Evolutionary conservation across 2,329 filamentous ascomycete species (phyloP).

Genomic region (Epichloe baconii): DNA sequence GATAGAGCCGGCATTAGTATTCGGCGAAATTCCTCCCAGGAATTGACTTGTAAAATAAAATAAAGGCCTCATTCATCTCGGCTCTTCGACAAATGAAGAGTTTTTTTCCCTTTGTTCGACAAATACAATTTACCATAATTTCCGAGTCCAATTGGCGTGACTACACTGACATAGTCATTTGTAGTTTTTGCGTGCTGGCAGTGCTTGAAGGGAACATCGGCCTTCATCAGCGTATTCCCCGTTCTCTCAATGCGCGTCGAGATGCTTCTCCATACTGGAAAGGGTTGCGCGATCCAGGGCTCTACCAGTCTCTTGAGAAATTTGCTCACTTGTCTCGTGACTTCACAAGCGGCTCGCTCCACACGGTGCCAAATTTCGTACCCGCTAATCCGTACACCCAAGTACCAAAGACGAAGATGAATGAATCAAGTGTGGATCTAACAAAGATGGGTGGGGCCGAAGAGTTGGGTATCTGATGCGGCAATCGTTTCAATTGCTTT

Average conservation of each 20-base stretch:
- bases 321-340: constrained; percentile 2
- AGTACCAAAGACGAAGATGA: neutral
- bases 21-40: constrained; percentile 19
- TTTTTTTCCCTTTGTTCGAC: constrained; percentile 11
- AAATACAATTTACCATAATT: constrained; percentile 2
- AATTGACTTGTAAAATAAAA: constrained; percentile 31
- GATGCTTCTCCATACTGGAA: neutral
- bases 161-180: neutral
- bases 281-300: neutral
- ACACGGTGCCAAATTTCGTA: constrained; percentile 22
- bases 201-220: neutral
- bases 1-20: constrained; percentile 22
- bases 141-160: constrained; percentile 14
- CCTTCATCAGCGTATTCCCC: too few relatives aligned
- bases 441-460: neutral
- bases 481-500: neutral
- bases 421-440: neutral
- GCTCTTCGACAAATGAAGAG: constrained; percentile 20
- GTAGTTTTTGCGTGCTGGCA: neutral
- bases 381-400: constrained; percentile 7
- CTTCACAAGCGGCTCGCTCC: constrained; percentile 9
- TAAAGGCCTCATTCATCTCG: constrained; percentile 26
- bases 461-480: neutral
- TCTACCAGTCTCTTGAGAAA: neutral
- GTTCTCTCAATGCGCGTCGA: neutral